phyloP scores from a whole-genome alignment of 345 rosid genomes.

The Isatis tinctoria region DNA sequence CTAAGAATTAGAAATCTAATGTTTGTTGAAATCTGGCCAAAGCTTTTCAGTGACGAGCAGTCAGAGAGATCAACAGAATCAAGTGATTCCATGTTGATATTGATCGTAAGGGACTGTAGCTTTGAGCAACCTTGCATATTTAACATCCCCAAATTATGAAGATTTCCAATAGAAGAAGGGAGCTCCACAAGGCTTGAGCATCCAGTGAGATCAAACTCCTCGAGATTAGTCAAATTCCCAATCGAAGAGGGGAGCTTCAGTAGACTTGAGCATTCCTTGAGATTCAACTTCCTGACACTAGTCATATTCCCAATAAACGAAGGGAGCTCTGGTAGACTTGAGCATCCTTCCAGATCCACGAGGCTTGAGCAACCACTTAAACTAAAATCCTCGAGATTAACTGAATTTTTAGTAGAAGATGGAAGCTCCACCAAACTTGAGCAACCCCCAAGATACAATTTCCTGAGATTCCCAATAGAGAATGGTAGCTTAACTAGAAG shows the following conservation, averaged over 20 bases:
- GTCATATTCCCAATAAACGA: background rate
- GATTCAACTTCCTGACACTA: background rate
- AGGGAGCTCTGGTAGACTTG: background rate
- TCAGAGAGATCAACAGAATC: background rate
- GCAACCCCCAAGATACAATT: background rate
- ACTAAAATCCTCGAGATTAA: background rate
- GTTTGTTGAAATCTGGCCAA: background rate
- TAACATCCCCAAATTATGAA: background rate
- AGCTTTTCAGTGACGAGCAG: background rate
- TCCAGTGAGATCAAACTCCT: background rate
- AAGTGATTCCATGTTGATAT: background rate
- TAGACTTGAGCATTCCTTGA: background rate
- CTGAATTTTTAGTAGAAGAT: background rate
- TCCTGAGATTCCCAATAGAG: background rate
- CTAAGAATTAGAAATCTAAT: background rate
- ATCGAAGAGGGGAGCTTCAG: background rate
- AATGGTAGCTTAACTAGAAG: background rate
- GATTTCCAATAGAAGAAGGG: background rate
- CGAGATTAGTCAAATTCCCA: background rate
- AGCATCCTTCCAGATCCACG: background rate
- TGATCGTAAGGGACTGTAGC: background rate
- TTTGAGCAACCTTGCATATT: background rate
- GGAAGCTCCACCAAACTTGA: background rate
- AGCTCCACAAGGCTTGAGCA: background rate
- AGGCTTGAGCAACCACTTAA: background rate